Conservation (phyloP, 176 grass and related monocot genomes). For the Oryza rufipogon region DNA sequence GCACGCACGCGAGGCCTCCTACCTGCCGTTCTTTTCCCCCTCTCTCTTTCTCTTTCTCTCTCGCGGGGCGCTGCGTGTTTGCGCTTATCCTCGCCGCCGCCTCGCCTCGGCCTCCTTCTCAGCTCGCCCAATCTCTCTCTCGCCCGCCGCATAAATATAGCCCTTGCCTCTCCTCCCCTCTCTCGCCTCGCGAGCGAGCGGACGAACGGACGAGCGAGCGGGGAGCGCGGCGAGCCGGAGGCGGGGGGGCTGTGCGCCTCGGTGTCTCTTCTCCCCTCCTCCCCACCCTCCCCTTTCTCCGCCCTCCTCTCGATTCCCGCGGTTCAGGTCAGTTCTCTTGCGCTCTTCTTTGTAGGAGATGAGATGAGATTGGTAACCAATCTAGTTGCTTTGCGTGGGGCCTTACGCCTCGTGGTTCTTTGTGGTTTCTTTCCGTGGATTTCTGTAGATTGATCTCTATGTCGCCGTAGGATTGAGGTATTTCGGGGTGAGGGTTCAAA, state of each 20-base stretch:
- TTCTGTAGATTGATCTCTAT: neutral
- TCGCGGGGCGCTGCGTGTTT: neutral
- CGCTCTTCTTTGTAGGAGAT: neutral
- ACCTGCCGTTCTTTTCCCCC: neutral
- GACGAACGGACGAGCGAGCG: too few relatives aligned
- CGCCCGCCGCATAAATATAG: neutral
- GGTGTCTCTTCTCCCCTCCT: neutral
- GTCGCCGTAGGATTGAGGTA: neutral
- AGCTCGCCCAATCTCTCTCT: neutral
- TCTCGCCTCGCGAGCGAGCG: neutral
- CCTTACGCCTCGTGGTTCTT: neutral
- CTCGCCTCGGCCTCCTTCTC: too few relatives aligned
- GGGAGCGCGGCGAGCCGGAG: neutral
- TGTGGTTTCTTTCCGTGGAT: neutral
- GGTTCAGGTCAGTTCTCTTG: conserved; percentile 25
- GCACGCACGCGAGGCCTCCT: too few relatives aligned
- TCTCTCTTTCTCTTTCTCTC: neutral
- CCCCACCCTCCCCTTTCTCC: neutral
- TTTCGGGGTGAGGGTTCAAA: neutral
- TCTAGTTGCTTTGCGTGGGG: neutral
- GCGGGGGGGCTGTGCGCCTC: neutral
- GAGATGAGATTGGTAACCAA: conserved; percentile 9
- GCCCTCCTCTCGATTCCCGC: neutral
- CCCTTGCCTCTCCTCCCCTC: neutral
- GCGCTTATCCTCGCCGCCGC: neutral